Conservation (phyloP, 2,329 filamentous ascomycete species). For the Xylaria sp. region DNA sequence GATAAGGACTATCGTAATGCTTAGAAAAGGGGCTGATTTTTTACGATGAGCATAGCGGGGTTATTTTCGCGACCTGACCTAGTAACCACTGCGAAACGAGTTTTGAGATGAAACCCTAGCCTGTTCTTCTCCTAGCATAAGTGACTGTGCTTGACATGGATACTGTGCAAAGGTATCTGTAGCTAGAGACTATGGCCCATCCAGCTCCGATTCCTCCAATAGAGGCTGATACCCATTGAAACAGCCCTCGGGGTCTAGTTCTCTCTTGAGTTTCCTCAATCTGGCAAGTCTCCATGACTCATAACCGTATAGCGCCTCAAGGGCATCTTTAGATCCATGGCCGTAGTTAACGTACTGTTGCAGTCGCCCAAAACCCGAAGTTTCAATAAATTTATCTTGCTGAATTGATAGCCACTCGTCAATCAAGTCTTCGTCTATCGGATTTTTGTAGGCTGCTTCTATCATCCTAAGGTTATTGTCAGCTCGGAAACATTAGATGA, state of each 20-base stretch:
- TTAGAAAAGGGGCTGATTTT: too few relatives aligned
- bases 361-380: constrained; percentile 41
- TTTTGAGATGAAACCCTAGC: too few relatives aligned
- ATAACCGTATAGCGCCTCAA: constrained; percentile 51
- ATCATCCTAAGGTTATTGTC: constrained; percentile 8
- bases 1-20: too few relatives aligned
- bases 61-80: too few relatives aligned
- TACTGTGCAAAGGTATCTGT: too few relatives aligned
- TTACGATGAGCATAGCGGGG: too few relatives aligned
- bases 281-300: constrained; percentile 54
- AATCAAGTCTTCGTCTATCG: constrained; percentile 8
- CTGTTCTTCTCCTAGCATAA: too few relatives aligned
- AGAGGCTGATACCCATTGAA: constrained; percentile 42
- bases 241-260: constrained; percentile 50
- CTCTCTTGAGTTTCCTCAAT: constrained; percentile 52
- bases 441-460: constrained; percentile 13
- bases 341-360: constrained; percentile 54
- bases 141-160: too few relatives aligned
- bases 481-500: background rate
- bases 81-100: too few relatives aligned
- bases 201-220: background rate
- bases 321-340: constrained; percentile 48
- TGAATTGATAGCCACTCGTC: constrained; percentile 14
- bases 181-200: background rate
- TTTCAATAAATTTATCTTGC: constrained; percentile 3